Conservation (phyloP, 2,329 filamentous ascomycete genomes). For the Pezicula carpinea region DNA sequence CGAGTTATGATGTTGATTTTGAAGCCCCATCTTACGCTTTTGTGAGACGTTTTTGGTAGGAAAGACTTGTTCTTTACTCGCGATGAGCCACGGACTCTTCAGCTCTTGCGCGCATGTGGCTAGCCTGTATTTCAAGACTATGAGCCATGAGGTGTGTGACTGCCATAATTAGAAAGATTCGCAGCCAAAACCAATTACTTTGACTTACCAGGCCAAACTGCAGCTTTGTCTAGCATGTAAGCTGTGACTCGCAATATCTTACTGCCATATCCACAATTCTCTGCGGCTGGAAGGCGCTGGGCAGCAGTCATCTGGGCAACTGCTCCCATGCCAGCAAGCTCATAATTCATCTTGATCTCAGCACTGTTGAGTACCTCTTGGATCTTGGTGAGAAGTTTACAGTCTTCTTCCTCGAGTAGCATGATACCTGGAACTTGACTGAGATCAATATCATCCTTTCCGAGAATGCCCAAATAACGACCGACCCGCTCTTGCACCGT, state of each 20-base stretch:
- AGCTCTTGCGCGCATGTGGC: conserved; percentile 57
- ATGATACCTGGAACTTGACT: conserved; percentile 80
- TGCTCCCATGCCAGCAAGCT: conserved; percentile 48
- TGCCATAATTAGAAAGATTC: conserved; percentile 30
- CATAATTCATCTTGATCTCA: conserved; percentile 71
- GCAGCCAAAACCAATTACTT: not conserved
- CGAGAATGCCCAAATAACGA: conserved; percentile 79
- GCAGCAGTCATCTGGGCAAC: conserved; percentile 45
- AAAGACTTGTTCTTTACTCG: not conserved
- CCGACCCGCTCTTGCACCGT: conserved; percentile 94
- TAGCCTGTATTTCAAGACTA: conserved; percentile 59
- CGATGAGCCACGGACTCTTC: conserved; percentile 29
- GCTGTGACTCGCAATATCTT: conserved; percentile 82
- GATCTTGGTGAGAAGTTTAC: conserved; percentile 78
- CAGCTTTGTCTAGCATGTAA: conserved; percentile 81
- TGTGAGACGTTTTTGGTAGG: too few species aligned
- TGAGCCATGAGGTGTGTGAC: conserved; percentile 67
- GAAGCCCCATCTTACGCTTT: too few species aligned
- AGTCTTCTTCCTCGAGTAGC: conserved; percentile 87
- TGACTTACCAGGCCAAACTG: conserved; percentile 82
- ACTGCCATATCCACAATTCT: conserved; percentile 72
- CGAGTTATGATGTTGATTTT: too few species aligned
- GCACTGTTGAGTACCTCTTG: conserved; percentile 71
- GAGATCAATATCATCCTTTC: conserved; percentile 75
- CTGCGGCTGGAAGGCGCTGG: conserved; percentile 50